These are phyloP conservation scores for Cichorium intybus DNA, from an alignment of 140 eudicot species.

Conservation along the genomic window DNA sequence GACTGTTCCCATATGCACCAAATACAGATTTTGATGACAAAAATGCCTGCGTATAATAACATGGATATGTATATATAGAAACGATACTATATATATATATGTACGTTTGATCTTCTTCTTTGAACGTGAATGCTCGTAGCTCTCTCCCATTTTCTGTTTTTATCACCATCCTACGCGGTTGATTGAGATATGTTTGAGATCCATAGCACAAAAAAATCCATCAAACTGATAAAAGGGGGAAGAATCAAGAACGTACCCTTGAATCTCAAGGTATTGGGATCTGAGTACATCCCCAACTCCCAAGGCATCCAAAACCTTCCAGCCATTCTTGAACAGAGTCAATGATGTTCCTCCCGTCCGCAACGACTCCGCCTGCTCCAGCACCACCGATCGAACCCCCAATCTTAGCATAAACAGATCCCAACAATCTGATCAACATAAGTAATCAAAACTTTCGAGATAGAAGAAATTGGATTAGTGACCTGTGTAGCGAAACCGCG, in stretches of 20 bases:
- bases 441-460: background rate
- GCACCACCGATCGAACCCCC: constrained; percentile 65
- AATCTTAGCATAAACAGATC: constrained; percentile 37
- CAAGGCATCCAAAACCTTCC: constrained; percentile 76
- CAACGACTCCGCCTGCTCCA: constrained; percentile 81
- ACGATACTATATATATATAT: background rate
- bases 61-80: background rate
- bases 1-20: constrained; percentile 49
- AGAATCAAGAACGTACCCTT: constrained; percentile 53
- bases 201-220: background rate
- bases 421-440: background rate
- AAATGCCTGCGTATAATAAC: background rate
- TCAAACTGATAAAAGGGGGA: background rate
- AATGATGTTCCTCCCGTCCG: constrained; percentile 76
- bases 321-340: constrained; percentile 81
- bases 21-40: constrained; percentile 7
- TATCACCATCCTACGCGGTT: constrained; percentile 69
- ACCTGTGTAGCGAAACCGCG: constrained; percentile 82
- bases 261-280: constrained; percentile 61
- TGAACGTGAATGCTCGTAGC: constrained; percentile 69
- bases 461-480: background rate
- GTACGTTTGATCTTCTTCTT: constrained; percentile 81
- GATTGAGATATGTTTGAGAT: background rate
- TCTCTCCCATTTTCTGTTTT: constrained; percentile 75
- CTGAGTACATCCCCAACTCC: constrained; percentile 81